These are phyloP conservation scores for Leccinum huronense DNA, from an alignment of 1,284 basidiomycete genomes.

Conservation along the genomic window DNA sequence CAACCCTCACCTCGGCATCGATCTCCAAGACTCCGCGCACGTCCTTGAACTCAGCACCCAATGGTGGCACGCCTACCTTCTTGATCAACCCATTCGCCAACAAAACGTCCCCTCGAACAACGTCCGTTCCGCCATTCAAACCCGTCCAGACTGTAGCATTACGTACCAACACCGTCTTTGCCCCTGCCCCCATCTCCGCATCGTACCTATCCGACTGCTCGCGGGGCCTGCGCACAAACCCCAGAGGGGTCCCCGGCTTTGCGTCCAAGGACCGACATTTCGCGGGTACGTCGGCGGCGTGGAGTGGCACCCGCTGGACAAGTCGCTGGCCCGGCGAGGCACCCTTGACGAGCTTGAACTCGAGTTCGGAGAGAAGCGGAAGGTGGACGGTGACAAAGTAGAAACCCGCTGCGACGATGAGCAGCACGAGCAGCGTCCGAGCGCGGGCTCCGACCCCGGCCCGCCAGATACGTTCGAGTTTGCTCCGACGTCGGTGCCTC, in stretches of 20 bases:
- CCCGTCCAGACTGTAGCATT: constrained; percentile 88
- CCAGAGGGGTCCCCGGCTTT: constrained; percentile 47
- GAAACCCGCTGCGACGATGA: not conserved
- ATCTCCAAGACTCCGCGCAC: constrained; percentile 12
- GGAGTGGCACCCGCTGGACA: constrained; percentile 21
- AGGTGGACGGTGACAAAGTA: not conserved
- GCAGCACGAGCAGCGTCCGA: not conserved
- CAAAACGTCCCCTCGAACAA: constrained; percentile 58
- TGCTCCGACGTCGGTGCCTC: not conserved
- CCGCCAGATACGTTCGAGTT: not conserved
- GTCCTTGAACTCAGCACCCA: not conserved
- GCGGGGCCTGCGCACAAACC: constrained; percentile 48
- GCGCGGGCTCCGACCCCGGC: not conserved
- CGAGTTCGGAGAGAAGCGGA: not conserved
- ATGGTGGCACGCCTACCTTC: constrained; percentile 28
- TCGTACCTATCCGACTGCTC: constrained; percentile 67
- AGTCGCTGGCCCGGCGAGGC: not conserved
- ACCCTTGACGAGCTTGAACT: not conserved
- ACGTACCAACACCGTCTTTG: constrained; percentile 54
- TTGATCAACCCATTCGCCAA: constrained; percentile 55
- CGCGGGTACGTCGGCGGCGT: constrained; percentile 21
- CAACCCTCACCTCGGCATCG: constrained; percentile 26
- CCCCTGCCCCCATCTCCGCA: constrained; percentile 42
- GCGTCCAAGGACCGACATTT: constrained; percentile 29
- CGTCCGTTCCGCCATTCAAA: constrained; percentile 53